phyloP scores from a whole-genome alignment of 2,329 filamentous ascomycete species.

The Aspergillus hiratsukae region DNA sequence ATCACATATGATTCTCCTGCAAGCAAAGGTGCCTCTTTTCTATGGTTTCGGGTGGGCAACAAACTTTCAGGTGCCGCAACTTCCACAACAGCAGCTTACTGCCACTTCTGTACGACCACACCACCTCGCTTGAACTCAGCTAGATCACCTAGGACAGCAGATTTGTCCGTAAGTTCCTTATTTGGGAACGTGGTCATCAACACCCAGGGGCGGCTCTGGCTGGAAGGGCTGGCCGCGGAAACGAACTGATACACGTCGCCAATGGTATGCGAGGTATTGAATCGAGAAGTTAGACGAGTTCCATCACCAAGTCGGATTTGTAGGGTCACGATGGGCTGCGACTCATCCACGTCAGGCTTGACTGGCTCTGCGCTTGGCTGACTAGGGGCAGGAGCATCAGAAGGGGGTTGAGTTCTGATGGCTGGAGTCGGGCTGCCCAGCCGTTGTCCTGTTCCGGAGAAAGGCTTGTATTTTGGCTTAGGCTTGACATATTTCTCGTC shows the following conservation, averaged over 20 bases:
- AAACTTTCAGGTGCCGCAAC: not conserved
- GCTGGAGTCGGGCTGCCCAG: constrained; percentile 62
- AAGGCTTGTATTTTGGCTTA: constrained; percentile 62
- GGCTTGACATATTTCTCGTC: constrained; percentile 60
- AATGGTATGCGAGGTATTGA: constrained; percentile 62
- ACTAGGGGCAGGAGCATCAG: constrained; percentile 23
- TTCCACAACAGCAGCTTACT: constrained; percentile 14
- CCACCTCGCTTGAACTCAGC: constrained; percentile 49
- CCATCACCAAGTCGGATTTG: constrained; percentile 62
- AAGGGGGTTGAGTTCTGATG: constrained; percentile 31
- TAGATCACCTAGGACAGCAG: constrained; percentile 41
- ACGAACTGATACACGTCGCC: constrained; percentile 63
- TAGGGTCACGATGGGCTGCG: constrained; percentile 54
- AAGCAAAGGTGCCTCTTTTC: not conserved
- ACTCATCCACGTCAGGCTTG: constrained; percentile 51
- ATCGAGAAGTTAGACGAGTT: constrained; percentile 56
- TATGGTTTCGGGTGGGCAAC: not conserved
- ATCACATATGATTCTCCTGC: not conserved
- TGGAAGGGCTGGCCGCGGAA: constrained; percentile 47
- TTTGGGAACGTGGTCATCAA: constrained; percentile 64
- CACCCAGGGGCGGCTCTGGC: constrained; percentile 50
- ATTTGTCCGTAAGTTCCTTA: constrained; percentile 57
- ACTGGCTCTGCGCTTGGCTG: constrained; percentile 24
- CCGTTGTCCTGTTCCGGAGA: constrained; percentile 56
- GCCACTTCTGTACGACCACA: constrained; percentile 49